Percentiles rank a stretch among this genome's conserved stretches.
Conservation (phyloP, 108 stramenopile genomes). For the Nannochloropsis salina region DNA sequence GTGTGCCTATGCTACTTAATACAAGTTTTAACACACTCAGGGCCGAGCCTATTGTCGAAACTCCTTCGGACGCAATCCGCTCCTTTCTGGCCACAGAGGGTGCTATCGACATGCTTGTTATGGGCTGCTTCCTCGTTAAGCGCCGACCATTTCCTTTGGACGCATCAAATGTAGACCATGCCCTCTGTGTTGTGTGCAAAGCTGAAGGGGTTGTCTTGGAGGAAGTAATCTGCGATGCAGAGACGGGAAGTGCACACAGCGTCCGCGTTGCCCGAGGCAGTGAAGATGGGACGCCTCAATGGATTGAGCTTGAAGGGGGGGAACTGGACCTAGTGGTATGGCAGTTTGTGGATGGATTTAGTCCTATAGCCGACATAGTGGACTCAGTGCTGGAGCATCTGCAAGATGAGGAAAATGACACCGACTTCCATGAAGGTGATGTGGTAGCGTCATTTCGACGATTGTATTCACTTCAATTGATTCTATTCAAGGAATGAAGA, state of each 20-base stretch:
- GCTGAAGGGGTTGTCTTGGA: not conserved
- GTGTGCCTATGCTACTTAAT: constrained; percentile 90
- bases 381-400: not conserved
- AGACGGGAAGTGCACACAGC: not conserved
- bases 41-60: constrained; percentile 87
- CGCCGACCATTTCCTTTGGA: constrained; percentile 33
- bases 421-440: not conserved
- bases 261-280: constrained; percentile 19
- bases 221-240: not conserved
- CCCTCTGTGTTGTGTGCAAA: not conserved
- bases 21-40: constrained; percentile 81
- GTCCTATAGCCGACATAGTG: not conserved
- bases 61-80: constrained; percentile 53
- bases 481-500: not conserved
- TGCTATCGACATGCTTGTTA: constrained; percentile 31
- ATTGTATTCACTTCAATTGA: not conserved
- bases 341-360: constrained; percentile 7
- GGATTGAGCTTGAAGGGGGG: not conserved
- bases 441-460: not conserved
- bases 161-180: not conserved
- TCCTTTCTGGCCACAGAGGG: constrained; percentile 28
- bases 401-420: not conserved
- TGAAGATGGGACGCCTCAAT: constrained; percentile 1
- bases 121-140: constrained; percentile 22
- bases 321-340: not conserved